phyloP scores from a whole-genome alignment of 2,329 filamentous ascomycete genomes.

The Aspergillus unguis region DNA sequence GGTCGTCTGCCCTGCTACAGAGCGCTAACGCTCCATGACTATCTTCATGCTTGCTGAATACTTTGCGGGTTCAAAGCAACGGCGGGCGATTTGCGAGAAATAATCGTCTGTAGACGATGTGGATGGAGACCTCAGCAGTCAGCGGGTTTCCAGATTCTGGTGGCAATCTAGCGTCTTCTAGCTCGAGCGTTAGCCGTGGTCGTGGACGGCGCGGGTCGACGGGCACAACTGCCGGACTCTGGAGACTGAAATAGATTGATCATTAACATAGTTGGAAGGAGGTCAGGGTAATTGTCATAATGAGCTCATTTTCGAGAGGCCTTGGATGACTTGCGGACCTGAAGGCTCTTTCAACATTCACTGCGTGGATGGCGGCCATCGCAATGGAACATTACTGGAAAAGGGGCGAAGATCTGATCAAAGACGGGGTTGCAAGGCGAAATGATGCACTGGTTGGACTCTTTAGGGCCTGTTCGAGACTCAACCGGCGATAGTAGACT shows the following conservation, averaged over 20 bases:
- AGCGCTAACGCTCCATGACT: too few species aligned
- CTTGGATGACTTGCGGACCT: background rate
- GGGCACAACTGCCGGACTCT: background rate
- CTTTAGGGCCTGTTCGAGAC: too few species aligned
- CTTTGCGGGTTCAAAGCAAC: too few species aligned
- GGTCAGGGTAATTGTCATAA: background rate
- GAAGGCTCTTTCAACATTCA: too few species aligned
- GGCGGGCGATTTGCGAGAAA: background rate
- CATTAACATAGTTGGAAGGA: slow-evolving; percentile 6
- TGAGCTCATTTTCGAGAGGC: slow-evolving; percentile 3
- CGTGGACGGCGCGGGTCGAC: slow-evolving; percentile 16
- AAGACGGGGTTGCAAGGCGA: too few species aligned
- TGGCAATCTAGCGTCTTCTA: slow-evolving; percentile 34
- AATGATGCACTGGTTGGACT: too few species aligned
- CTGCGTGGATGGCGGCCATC: slow-evolving; percentile 9
- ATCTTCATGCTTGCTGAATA: too few species aligned
- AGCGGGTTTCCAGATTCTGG: slow-evolving; percentile 21
- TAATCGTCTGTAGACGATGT: slow-evolving; percentile 8
- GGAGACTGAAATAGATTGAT: background rate
- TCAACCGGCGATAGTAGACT: background rate
- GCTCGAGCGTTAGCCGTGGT: slow-evolving; percentile 20
- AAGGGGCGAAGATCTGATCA: background rate
- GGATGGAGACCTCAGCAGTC: slow-evolving; percentile 23
- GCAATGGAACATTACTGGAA: slow-evolving; percentile 2
- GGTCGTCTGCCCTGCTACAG: background rate